These are phyloP conservation scores for Apiospora marii DNA, from an alignment of 2,329 filamentous ascomycete genomes.

Conservation along the genomic window DNA sequence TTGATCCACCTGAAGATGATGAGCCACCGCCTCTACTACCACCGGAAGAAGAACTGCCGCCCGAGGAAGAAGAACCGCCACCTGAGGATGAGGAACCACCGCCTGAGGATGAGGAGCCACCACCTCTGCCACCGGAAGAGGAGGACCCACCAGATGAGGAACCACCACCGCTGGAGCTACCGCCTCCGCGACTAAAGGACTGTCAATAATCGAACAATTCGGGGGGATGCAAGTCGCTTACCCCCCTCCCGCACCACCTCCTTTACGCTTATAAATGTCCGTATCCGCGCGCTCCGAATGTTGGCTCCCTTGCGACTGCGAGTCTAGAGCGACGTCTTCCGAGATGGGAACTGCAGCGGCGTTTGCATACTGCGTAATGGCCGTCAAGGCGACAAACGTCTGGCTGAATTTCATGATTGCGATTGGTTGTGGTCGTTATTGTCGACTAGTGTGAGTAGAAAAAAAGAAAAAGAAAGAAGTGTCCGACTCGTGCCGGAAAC, in stretches of 20 bases:
- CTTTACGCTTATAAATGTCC: slow-evolving; percentile 66
- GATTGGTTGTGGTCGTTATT: background rate
- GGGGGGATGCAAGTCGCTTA: slow-evolving; percentile 36
- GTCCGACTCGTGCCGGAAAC: background rate
- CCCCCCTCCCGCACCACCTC: slow-evolving; percentile 63
- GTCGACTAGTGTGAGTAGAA: background rate
- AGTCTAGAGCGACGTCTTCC: slow-evolving; percentile 32
- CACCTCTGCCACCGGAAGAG: slow-evolving; percentile 38
- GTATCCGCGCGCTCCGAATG: slow-evolving; percentile 34
- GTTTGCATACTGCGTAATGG: slow-evolving; percentile 32
- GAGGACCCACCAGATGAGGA: background rate
- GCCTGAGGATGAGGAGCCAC: slow-evolving; percentile 32
- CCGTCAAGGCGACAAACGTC: slow-evolving; percentile 35
- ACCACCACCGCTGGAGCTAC: slow-evolving; percentile 39
- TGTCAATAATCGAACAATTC: background rate
- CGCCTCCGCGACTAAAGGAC: slow-evolving; percentile 29
- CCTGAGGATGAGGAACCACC: slow-evolving; percentile 30
- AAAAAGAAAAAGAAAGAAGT: background rate
- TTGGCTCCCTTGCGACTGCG: slow-evolving; percentile 30
- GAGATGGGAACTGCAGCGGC: slow-evolving; percentile 34
- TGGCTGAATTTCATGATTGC: slow-evolving; percentile 39
- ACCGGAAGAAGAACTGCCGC: slow-evolving; percentile 24
- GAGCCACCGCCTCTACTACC: slow-evolving; percentile 34
- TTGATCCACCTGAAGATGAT: slow-evolving; percentile 33
- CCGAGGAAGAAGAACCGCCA: slow-evolving; percentile 27